Conservation (phyloP, 352 stramenopile species). For the Phytopythium kandeliae region DNA sequence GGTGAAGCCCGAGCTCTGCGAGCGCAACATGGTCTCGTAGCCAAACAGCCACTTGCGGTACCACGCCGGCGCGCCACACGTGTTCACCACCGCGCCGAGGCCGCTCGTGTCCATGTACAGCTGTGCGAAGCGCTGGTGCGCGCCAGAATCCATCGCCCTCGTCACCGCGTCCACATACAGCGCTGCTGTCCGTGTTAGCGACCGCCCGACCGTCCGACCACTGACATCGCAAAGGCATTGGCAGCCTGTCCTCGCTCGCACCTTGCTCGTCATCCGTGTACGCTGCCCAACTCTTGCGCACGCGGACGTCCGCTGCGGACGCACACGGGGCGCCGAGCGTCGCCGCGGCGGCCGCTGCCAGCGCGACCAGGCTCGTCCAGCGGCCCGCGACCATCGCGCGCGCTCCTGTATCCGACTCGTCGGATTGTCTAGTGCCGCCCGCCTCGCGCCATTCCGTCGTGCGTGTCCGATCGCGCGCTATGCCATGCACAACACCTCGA, state of each 20-base stretch:
- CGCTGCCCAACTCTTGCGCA: conserved; percentile 27
- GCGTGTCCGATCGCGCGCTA: too few relatives aligned
- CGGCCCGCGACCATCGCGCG: not conserved
- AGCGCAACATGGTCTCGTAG: conserved; percentile 70
- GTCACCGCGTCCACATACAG: conserved; percentile 44
- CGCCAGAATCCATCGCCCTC: conserved; percentile 41
- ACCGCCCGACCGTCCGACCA: not conserved
- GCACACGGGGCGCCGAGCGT: not conserved
- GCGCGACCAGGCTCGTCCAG: not conserved
- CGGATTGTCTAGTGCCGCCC: too few relatives aligned
- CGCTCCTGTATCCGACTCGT: not conserved
- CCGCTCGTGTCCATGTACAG: conserved; percentile 41
- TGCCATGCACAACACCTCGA: conserved; percentile 1
- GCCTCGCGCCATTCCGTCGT: too few relatives aligned
- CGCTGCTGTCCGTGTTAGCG: conserved; percentile 11
- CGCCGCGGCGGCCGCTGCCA: not conserved
- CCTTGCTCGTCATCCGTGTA: conserved; percentile 27
- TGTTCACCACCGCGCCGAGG: conserved; percentile 31
- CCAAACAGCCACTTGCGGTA: conserved; percentile 62
- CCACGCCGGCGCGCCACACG: conserved; percentile 50
- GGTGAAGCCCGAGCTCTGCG: conserved; percentile 29
- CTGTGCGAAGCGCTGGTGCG: conserved; percentile 48
- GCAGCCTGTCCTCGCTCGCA: not conserved
- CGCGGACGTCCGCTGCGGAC: conserved; percentile 9
- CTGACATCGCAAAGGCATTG: too few relatives aligned